phyloP scores from a whole-genome alignment of 176 grass and related monocot genomes.

The Phyllostachys edulis region DNA sequence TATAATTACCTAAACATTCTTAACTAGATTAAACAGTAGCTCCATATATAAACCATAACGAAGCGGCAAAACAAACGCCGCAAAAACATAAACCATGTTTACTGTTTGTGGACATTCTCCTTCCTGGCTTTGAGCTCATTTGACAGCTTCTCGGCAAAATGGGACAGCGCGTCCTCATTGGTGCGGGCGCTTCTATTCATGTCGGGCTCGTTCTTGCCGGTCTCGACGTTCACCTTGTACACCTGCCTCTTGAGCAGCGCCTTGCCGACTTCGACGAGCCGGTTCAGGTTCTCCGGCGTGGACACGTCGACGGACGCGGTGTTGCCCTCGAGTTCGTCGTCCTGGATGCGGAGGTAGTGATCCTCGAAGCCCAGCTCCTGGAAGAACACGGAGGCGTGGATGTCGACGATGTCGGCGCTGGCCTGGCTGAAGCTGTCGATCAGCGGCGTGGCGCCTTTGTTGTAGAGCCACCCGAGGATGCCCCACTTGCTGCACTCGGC shows the following conservation, averaged over 20 bases:
- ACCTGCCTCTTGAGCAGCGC: slow-evolving; percentile 34
- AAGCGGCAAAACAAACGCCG: too few relatives aligned
- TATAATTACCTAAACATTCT: too few relatives aligned
- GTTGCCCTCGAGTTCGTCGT: slow-evolving; percentile 38
- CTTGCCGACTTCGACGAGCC: slow-evolving; percentile 39
- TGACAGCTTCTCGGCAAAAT: slow-evolving; percentile 32
- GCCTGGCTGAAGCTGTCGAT: slow-evolving; percentile 67
- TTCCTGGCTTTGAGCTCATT: slow-evolving; percentile 27
- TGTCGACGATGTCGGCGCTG: slow-evolving; percentile 67
- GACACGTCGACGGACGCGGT: slow-evolving; percentile 38
- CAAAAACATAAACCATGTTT: too few relatives aligned
- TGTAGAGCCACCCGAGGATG: slow-evolving; percentile 57
- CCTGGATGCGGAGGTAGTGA: slow-evolving; percentile 62
- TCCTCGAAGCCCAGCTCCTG: slow-evolving; percentile 35
- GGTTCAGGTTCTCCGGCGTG: slow-evolving; percentile 34
- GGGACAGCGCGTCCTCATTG: slow-evolving; percentile 46
- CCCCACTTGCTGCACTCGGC: slow-evolving; percentile 38
- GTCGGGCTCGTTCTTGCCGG: slow-evolving; percentile 24
- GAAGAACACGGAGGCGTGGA: slow-evolving; percentile 58
- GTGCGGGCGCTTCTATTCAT: slow-evolving; percentile 24
- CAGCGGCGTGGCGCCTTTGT: slow-evolving; percentile 44
- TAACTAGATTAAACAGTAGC: too few relatives aligned
- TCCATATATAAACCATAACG: too few relatives aligned
- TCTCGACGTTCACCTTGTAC: slow-evolving; percentile 61
- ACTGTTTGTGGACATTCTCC: background rate